Evolutionary conservation across 192 early-diverging fungal genomes (phyloP), one percentile per base, ranked within the genome.

Genomic region (Entomortierella parvispora): DNA sequence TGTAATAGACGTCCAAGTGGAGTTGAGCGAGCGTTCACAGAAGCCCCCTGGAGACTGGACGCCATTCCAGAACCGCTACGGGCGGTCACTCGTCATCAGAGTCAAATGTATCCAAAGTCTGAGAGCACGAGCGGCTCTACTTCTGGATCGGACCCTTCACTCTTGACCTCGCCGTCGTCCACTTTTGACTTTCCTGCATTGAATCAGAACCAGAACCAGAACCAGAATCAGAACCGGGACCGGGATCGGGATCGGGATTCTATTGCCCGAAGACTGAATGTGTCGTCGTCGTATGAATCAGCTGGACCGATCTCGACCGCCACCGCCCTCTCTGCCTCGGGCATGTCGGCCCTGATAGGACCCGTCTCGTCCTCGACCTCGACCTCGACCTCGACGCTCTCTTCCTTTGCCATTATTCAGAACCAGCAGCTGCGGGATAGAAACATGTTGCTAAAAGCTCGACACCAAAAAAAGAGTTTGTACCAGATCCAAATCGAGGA

Each of bases 401-500:
- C 69, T 5, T 67, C 70, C 2, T 83, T 83, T 62, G 81, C 81
- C 17, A 64, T 60, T 44, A 83, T 83, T 25, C 81, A 83, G 54
- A 79, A 75, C 57, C 81, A 83, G 31, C 81, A 83, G 49, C 59
- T 79, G 44, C 56, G 78, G 20, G 77, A 83, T 43, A 60, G 69
- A 15, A 76, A 72, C 18, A 43, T 75, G 33, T 58, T 71, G 23
- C 50, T 63, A 31, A 23, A 63, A 61, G 80, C 65, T 53, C 60
- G 81, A 57, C 63, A 72, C 9, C 74, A 69, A 26, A 86, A 83
- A 52, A 87, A 87, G 68, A 84, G 80, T 56, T 50, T 87, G 37
- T 51, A 83, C 10, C 77, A 76, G 49, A 87, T 87, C 25, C 85
- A 87, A 47, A 65, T 70, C 11, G 85, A 87, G 71, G 85, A 87